Evolutionary conservation across 805 yeast genomes (phyloP), one percentile per base, ranked within the genome.

Genomic region (Sugiyamaella boreocaroliniensis): DNA sequence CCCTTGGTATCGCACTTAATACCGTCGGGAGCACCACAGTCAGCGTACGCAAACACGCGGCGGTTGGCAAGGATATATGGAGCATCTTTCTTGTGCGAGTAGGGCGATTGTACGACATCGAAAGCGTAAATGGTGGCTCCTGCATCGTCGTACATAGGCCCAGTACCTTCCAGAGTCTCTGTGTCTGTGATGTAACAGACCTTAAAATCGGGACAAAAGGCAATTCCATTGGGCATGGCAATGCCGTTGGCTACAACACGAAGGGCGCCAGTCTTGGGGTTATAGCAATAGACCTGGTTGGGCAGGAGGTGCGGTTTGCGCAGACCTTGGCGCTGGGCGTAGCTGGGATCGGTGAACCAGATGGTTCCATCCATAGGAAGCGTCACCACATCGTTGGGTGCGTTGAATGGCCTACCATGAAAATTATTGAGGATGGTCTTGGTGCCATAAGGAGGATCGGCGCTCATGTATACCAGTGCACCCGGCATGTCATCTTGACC

Each of bases 171-270:
- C 34, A 50, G 50, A 1, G 58, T 57, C 14, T 50, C 41, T 15
- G 66, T 62, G 50, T 82, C 82, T 1, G 85, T 79, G 68, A 80
- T 74, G 55, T 73, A 81, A 63, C 78, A 63, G 12, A 68, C 64
- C 20, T 71, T 72, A 2, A 67, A 69, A 46, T 68, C 71, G 6
- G 61, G 64, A 7, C 66, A 59, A 81, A 85, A 84, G 45, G 77
- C 79, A 48, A 83, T 69, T 9, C 96, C 95, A 66, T 89, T 89
- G 10, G 96, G 81, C 51, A 84, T 82, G n/a, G 65, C 64, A 49
- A 79, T 67, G 16, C 71, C 68, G 34, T 74, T 74, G 50, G 76
- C 69, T 2, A 77, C 66, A 10, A 65, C 65, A 2, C 55, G 44
- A 1, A 68, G 49, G 1, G 63, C 59, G 9, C 65, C 64, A 9